These are phyloP conservation scores for Hsuehochloa calcarea DNA, from an alignment of 176 grass and related monocot genomes.

Conservation along the genomic window DNA sequence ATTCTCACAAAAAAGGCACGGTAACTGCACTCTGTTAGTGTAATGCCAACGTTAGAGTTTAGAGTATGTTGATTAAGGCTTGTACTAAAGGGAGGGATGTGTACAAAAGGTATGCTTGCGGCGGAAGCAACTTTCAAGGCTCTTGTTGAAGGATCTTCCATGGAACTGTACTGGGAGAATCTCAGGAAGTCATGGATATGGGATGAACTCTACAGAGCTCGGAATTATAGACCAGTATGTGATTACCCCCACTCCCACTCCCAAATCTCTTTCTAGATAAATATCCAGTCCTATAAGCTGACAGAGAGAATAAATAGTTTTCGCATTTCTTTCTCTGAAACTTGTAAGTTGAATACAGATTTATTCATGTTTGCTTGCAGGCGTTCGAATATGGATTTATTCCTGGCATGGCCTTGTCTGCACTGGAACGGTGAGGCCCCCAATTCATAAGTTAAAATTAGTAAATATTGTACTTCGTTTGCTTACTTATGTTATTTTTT, in stretches of 20 bases:
- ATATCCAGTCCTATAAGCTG: background rate
- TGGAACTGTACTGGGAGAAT: conserved; percentile 88
- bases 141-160: conserved; percentile 69
- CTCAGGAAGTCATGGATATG: conserved; percentile 95
- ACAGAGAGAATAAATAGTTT: background rate
- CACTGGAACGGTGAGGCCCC: conserved; percentile 73
- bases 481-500: conserved; percentile 26
- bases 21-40: background rate
- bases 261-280: background rate
- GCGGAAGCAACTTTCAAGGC: conserved; percentile 74
- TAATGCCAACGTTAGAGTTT: background rate
- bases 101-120: conserved; percentile 83
- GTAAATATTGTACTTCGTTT: conserved; percentile 10
- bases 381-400: conserved; percentile 92
- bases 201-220: conserved; percentile 87
- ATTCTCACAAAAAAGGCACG: background rate
- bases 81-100: conserved; percentile 34
- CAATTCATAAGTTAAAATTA: conserved; percentile 21
- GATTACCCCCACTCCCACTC: background rate
- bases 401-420: conserved; percentile 86
- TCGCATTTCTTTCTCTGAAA: background rate
- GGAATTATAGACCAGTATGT: conserved; percentile 92
- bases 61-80: background rate
- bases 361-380: conserved; percentile 42
- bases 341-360: conserved; percentile 6